These are phyloP conservation scores for Tubosaeta sp. DNA, from an alignment of 768 basidiomycete genomes.

Conservation along the genomic window DNA sequence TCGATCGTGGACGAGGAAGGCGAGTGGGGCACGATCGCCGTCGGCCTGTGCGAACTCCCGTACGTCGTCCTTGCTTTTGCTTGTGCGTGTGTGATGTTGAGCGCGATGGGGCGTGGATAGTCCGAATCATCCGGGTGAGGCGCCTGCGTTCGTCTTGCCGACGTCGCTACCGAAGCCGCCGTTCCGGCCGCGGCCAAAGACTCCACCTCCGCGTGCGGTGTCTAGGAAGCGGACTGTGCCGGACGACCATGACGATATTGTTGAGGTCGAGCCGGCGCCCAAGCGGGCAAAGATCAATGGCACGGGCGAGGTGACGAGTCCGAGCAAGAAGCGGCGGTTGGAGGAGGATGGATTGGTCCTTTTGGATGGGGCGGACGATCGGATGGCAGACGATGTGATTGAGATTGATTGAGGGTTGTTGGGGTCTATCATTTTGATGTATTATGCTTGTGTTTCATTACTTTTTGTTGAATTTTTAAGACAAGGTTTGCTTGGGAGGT, in stretches of 20 bases:
- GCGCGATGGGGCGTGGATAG: slow-evolving; percentile 29
- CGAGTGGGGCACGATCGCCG: slow-evolving; percentile 63
- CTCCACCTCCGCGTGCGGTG: slow-evolving; percentile 39
- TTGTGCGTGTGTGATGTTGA: neutral
- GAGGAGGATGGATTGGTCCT: slow-evolving; percentile 75
- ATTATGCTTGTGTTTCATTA: neutral
- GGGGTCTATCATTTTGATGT: neutral
- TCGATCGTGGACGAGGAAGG: slow-evolving; percentile 88
- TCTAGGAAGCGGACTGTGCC: slow-evolving; percentile 54
- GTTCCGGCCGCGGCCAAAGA: slow-evolving; percentile 36
- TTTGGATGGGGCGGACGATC: slow-evolving; percentile 54
- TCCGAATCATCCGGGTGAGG: slow-evolving; percentile 51
- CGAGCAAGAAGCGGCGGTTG: slow-evolving; percentile 59
- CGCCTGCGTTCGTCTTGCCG: slow-evolving; percentile 58
- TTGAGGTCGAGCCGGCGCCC: slow-evolving; percentile 51
- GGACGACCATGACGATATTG: slow-evolving; percentile 41
- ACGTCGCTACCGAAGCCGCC: slow-evolving; percentile 57
- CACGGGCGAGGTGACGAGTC: slow-evolving; percentile 34
- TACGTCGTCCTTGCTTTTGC: slow-evolving; percentile 37
- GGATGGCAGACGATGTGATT: slow-evolving; percentile 57
- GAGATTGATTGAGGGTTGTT: slow-evolving; percentile 43
- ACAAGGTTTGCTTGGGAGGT: neutral
- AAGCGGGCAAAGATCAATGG: slow-evolving; percentile 48
- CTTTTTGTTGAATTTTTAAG: neutral
- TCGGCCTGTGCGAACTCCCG: slow-evolving; percentile 69